Conservation (phyloP, 2,329 filamentous ascomycete species). For the Penicillium sp. region DNA sequence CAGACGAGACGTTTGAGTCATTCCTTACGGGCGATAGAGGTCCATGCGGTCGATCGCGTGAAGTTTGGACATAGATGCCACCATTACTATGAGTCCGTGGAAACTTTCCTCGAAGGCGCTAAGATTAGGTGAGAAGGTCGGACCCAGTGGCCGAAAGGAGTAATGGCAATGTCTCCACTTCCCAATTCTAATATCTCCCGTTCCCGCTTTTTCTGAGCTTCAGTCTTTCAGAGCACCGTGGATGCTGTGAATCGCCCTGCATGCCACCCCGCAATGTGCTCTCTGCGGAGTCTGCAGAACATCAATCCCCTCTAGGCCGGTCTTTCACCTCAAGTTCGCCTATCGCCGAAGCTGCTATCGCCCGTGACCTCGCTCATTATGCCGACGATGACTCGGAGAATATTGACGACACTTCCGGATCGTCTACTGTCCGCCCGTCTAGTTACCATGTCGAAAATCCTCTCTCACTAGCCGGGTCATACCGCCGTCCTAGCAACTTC, state of each 20-base stretch:
- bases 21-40: too few species aligned
- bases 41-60: too few species aligned
- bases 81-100: too few species aligned
- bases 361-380: slow-evolving; percentile 60
- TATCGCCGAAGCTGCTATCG: slow-evolving; percentile 59
- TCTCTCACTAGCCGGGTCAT: slow-evolving; percentile 57
- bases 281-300: slow-evolving; percentile 25
- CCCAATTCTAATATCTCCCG: too few species aligned
- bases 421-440: slow-evolving; percentile 39
- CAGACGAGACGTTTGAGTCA: too few species aligned
- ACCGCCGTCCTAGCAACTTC: slow-evolving; percentile 71
- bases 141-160: too few species aligned
- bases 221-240: too few species aligned
- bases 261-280: slow-evolving; percentile 29
- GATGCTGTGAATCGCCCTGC: slow-evolving; percentile 10
- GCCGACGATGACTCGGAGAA: slow-evolving; percentile 50
- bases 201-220: too few species aligned
- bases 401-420: slow-evolving; percentile 37
- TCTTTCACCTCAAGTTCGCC: slow-evolving; percentile 58
- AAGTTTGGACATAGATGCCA: too few species aligned
- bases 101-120: too few species aligned
- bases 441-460: slow-evolving; percentile 34
- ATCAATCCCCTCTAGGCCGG: slow-evolving; percentile 29
- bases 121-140: too few species aligned
- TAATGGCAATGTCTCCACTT: too few species aligned